Evolutionary conservation across 1,284 basidiomycete species (phyloP), one percentile per base, ranked within the genome.

Genomic region (Cutaneotrichosporon dermatis): DNA sequence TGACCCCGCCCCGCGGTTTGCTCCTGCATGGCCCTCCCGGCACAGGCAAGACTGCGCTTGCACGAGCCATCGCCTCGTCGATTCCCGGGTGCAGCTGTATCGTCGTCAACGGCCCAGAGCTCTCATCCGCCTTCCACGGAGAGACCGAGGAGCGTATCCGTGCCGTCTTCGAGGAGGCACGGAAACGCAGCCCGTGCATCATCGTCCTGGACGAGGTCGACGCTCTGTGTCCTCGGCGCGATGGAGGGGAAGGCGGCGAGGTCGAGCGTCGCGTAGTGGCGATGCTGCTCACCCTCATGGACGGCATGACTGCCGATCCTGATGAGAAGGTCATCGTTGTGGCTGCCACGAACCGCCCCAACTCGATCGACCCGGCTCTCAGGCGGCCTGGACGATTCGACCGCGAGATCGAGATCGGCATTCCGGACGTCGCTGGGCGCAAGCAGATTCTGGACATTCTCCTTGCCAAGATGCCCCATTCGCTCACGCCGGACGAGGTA

Each of bases 201-300:
- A 85, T 99, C 54, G 88, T 99, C 35, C 82, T 99, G 46, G 96
- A 99, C 71, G 96, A 99, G 79, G 88, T 99, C 2, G 96, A 99
- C 69, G 94, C 94, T 0, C 79, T 99, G 25, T 95, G 91, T 59
- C 96, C 96, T 0, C 83, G 86, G 55, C 81, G 96, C 49, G 94
- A 97, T 70, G 92, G 92, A 4, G 85, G 88, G 1, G 79, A 80
- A 40, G 89, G 90, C 1, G 90, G 90, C 5, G 96, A 98, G 75
- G 94, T 99, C 2, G 96, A 98, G 76, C 90, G 91, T 63, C 83
- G 96, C 15, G 93, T 98, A 0, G 95, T 99, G 2, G 93, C 96
- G 1, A 97, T 94, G 44, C 80, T 99, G 36, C 80, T 99, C 66
- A 98, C 96, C 1, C 85, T 97, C 63, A 85, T 99, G 79, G 96